Base-by-base conservation (phyloP, 2,329 filamentous ascomycete species). In the Coniochaeta sp. region DNA sequence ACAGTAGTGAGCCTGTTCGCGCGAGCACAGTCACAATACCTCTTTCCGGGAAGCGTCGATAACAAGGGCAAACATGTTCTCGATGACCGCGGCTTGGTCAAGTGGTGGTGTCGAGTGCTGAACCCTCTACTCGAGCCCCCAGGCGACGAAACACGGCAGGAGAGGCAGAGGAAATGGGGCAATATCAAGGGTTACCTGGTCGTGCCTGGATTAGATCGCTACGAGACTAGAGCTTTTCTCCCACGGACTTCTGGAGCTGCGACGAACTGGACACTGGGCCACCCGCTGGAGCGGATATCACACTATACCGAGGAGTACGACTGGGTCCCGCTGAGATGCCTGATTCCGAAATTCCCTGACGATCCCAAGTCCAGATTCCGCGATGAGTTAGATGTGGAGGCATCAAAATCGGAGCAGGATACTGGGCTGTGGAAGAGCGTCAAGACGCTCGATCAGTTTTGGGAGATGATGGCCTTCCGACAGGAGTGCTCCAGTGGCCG, bases 401-500 rank as follows among this genome's bases (percentile, higher is more conserved):
- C 90, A 0, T 81, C 84, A 1, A 84, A 84, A 32, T 79, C 82
- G 1, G 75, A 82, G 65, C 82, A 84, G 65, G 80, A 78, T 28
- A 75, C 77, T 3, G 89, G 89, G 0, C 81, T 84, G 60, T 99
- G 95, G 95, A 89, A 87, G 70, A 92, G 89, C 62, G 87, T 97
- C 26, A 88, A 83, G 70, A 89, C 86, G 0, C 77, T 99, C 44
- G 90, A 93, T n/a, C 87, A 93, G 66, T 99, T 99, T 69, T 99
- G 95, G 95, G 95, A 99, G 63, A 89, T 96, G 82, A 98, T 99
- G 93, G 89, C 93, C 0, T 98, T 90, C 70, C 82, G 95, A 60
- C 95, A 98, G 71, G 95, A 99, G 70, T 99, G 95, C 70, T 96
- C 93, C 0, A 91, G 92, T 36, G 96, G 95, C 0, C 83, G 93